Evolutionary conservation across 108 stramenopile genomes (phyloP).

Genomic region (Cyclostephanos tholiformis): DNA sequence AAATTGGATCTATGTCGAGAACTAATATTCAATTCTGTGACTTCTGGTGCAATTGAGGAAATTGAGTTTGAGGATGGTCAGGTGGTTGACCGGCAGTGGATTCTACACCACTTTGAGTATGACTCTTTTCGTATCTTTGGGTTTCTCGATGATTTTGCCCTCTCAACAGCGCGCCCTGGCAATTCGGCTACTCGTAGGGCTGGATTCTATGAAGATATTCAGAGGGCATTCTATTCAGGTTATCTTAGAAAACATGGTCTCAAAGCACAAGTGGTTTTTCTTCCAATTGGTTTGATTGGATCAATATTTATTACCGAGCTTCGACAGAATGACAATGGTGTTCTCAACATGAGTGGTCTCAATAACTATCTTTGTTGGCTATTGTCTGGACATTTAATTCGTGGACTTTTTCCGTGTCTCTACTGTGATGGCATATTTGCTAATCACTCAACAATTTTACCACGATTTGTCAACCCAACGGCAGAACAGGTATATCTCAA

Average conservation of each 20-base stretch:
- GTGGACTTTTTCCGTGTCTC: constrained; percentile 8
- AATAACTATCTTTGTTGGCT: constrained; percentile 12
- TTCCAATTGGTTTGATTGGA: constrained; percentile 32
- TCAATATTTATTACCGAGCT: too few species aligned
- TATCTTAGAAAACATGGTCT: constrained; percentile 22
- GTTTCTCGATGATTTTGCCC: constrained; percentile 5
- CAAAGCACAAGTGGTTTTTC: constrained; percentile 20
- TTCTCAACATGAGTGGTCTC: constrained; percentile 24
- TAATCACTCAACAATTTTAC: constrained; percentile 2
- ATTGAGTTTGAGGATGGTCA: neutral
- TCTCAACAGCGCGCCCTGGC: constrained; percentile 5
- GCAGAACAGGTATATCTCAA: neutral
- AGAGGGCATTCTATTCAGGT: constrained; percentile 33
- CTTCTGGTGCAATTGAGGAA: neutral
- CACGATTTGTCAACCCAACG: constrained; percentile 12
- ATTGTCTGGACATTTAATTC: neutral
- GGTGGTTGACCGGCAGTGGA: neutral
- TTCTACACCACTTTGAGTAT: neutral
- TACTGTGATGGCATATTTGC: constrained; percentile 25
- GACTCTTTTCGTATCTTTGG: constrained; percentile 3
- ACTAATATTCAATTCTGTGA: neutral
- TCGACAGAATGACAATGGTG: constrained; percentile 36
- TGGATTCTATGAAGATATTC: constrained; percentile 18
- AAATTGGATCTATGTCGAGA: neutral
- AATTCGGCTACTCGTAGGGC: neutral